Evolutionary conservation across 2,329 filamentous ascomycete genomes (phyloP).

Genomic region (Penicillium olsonii): DNA sequence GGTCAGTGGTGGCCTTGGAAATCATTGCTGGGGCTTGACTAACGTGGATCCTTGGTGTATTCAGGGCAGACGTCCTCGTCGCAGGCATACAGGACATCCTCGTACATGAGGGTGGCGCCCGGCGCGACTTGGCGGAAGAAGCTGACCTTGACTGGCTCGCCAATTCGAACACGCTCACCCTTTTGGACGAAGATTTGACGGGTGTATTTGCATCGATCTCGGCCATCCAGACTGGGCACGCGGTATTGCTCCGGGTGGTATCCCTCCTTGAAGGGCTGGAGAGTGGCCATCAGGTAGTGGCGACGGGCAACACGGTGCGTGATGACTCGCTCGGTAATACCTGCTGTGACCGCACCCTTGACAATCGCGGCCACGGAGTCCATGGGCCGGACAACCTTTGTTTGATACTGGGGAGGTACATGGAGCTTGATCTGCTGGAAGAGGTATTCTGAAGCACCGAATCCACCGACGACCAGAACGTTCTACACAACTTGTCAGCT

Average conservation of each 20-base stretch:
- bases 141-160: conserved; percentile 96
- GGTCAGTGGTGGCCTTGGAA: neutral
- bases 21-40: conserved; percentile 51
- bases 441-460: conserved; percentile 96
- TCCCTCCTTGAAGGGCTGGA: conserved; percentile 98
- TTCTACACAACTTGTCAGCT: conserved; percentile 56
- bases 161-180: conserved; percentile 98
- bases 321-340: conserved; percentile 94
- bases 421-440: conserved; percentile 99
- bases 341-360: conserved; percentile 95
- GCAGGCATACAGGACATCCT: conserved; percentile 96
- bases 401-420: conserved; percentile 96
- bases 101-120: conserved; percentile 97
- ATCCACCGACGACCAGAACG: conserved; percentile 94
- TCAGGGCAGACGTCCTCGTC: conserved; percentile 98
- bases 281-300: conserved; percentile 98
- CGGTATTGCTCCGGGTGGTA: conserved; percentile 98
- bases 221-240: conserved; percentile 92
- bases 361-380: conserved; percentile 98
- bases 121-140: conserved; percentile 98
- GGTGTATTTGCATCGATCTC: conserved; percentile 98
- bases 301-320: conserved; percentile 95
- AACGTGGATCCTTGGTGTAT: conserved; percentile 98
- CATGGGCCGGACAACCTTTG: conserved; percentile 97
- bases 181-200: conserved; percentile 98